These are phyloP conservation scores for Pyrus communis DNA, from an alignment of 306 rosid genomes.

Conservation along the genomic window DNA sequence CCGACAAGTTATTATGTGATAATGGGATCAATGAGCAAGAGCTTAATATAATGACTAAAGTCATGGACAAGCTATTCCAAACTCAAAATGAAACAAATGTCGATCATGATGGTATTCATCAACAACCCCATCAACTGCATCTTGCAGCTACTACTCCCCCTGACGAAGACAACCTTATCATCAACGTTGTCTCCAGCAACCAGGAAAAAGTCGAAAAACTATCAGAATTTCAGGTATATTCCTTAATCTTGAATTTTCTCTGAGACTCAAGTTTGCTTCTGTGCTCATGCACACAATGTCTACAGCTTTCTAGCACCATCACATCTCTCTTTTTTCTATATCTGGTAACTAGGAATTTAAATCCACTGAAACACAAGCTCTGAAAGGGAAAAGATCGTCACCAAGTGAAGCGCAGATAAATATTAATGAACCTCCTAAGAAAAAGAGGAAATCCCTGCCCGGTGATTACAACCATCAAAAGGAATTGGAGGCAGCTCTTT, in stretches of 20 bases:
- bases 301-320: background rate
- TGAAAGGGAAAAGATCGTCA: constrained; percentile 17
- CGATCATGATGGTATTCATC: background rate
- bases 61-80: constrained; percentile 58
- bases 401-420: constrained; percentile 23
- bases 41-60: constrained; percentile 59
- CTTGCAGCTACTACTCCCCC: background rate
- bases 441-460: constrained; percentile 38
- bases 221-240: constrained; percentile 33
- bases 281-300: background rate
- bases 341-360: constrained; percentile 37
- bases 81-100: constrained; percentile 20
- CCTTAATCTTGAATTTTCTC: background rate
- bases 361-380: constrained; percentile 1
- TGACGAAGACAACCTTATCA: constrained; percentile 55
- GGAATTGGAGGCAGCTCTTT: constrained; percentile 14
- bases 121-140: constrained; percentile 7
- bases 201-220: constrained; percentile 18
- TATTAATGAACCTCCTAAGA: constrained; percentile 21
- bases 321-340: constrained; percentile 4
- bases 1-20: background rate
- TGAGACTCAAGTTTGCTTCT: background rate
- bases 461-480: constrained; percentile 18
- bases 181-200: constrained; percentile 38
- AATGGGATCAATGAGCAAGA: constrained; percentile 55